phyloP scores from a whole-genome alignment of 2,329 filamentous ascomycete species.

The Ophiostoma quercus region DNA sequence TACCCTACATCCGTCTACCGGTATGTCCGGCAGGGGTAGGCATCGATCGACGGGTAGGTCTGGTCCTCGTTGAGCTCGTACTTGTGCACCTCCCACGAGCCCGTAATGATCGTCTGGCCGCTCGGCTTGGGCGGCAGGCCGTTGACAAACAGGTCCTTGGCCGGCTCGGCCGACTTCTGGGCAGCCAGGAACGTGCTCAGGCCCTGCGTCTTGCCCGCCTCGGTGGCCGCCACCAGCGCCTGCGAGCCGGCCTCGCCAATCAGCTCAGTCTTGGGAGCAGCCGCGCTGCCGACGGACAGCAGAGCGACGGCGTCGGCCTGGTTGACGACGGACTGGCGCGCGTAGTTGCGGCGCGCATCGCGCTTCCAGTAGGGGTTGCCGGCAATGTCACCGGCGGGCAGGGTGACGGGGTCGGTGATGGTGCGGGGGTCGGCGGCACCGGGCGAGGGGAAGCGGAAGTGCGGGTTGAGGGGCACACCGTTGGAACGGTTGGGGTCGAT shows the following conservation, averaged over 20 bases:
- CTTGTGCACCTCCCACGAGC: slow-evolving; percentile 61
- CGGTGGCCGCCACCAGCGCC: slow-evolving; percentile 68
- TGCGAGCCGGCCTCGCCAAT: slow-evolving; percentile 56
- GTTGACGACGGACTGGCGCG: slow-evolving; percentile 69
- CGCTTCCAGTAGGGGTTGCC: slow-evolving; percentile 97
- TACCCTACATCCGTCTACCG: slow-evolving; percentile 21
- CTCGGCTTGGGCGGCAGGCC: slow-evolving; percentile 84
- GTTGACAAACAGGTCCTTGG: slow-evolving; percentile 59
- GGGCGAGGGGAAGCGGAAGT: slow-evolving; percentile 82
- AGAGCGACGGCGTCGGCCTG: slow-evolving; percentile 84
- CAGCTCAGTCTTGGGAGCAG: slow-evolving; percentile 74
- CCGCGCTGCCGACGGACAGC: slow-evolving; percentile 76
- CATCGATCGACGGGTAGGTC: slow-evolving; percentile 53
- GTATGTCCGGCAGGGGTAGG: slow-evolving; percentile 62
- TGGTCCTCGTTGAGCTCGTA: slow-evolving; percentile 61
- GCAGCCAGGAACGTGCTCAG: slow-evolving; percentile 70
- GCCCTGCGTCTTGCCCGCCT: slow-evolving; percentile 66
- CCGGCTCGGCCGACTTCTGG: slow-evolving; percentile 42
- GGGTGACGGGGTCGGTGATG: slow-evolving; percentile 77
- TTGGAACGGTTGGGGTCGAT: slow-evolving; percentile 85
- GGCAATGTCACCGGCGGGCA: slow-evolving; percentile 80
- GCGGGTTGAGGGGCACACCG: slow-evolving; percentile 86
- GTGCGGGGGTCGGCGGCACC: slow-evolving; percentile 62
- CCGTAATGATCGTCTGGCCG: slow-evolving; percentile 53
- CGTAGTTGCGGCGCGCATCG: slow-evolving; percentile 77